phyloP scores from a whole-genome alignment of 768 basidiomycete genomes.

The Trametes punicea region DNA sequence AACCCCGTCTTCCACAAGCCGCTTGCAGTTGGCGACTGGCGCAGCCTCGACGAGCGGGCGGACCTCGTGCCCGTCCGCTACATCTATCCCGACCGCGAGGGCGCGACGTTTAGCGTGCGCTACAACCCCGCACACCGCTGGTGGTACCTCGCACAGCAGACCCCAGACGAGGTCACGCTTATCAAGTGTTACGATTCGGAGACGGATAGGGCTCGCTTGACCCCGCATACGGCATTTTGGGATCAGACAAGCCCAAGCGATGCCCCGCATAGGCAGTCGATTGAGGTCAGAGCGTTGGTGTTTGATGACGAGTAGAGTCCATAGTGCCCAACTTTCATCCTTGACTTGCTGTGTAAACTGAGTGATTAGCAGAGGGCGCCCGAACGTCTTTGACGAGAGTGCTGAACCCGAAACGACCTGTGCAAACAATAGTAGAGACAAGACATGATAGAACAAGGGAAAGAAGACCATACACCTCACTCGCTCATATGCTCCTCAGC shows the following conservation, averaged over 20 bases:
- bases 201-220: slow-evolving; percentile 37
- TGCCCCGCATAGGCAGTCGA: slow-evolving; percentile 40
- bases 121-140: slow-evolving; percentile 37
- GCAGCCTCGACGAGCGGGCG: slow-evolving; percentile 31
- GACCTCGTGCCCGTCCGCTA: slow-evolving; percentile 39
- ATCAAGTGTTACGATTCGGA: slow-evolving; percentile 47
- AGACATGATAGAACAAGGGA: background rate
- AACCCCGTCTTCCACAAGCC: slow-evolving; percentile 40
- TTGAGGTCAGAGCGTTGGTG: slow-evolving; percentile 43
- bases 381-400: background rate
- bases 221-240: slow-evolving; percentile 42
- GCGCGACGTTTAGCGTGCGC: slow-evolving; percentile 35
- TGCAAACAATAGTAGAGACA: background rate
- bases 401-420: slow-evolving; percentile 1
- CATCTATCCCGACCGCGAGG: slow-evolving; percentile 36
- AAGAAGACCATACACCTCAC: slow-evolving; percentile 17
- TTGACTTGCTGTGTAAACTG: background rate
- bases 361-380: background rate
- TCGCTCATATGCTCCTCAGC: slow-evolving; percentile 30
- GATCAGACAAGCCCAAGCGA: slow-evolving; percentile 34
- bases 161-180: slow-evolving; percentile 40
- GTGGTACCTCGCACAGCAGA: slow-evolving; percentile 39
- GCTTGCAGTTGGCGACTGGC: slow-evolving; percentile 42
- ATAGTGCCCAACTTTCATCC: background rate
- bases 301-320: slow-evolving; percentile 35